Evolutionary conservation across 306 rosid genomes (phyloP), one percentile per base, ranked within the genome.

Genomic region (Castanea crenata): DNA sequence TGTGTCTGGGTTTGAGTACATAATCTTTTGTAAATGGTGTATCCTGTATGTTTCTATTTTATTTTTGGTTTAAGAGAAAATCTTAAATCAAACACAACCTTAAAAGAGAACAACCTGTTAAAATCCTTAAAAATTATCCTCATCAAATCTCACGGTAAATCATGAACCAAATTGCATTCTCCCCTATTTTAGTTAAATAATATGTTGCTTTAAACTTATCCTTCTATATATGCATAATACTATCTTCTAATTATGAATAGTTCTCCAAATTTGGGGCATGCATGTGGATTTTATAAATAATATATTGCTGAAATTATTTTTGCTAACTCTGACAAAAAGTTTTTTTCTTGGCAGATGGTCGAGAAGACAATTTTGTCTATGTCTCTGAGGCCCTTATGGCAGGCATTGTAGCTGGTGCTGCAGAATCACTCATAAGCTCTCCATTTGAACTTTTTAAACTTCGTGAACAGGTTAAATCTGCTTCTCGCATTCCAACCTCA

Each of bases 391-490:
- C 98, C 55, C 83, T 95, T 75, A 73, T 89, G 88, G 93, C 94
- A 14, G 98, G 99, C 51, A 80, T 93, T 77, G 86, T 54, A 71
- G 90, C 97, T 78, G 99, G 99, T 71, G 90, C 85, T 13, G 70
- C 71, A 23, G 98, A 95, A 86, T 77, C 97, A 54, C 69, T 95
- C 9, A 61, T 91, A 80, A 85, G 87, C 86, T 88, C 97, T 82
- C 99, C 99, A 13, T 89, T 93, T 79, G 99, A 95, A 83, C 86
- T 93, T 69, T 79, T 91, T 69, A 95, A 93, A 85, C 89, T 95
- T 79, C 97, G 98, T 78, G 87, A 81, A 54, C 99, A 95, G 86
- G 96, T 89, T 79, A 29, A 86, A 20, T 69, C 96, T 65, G 99
- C 93, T 78, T 84, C 90, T 62, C 83, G 49, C 35, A 34, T 86